Evolutionary conservation across 495 filamentous ascomycete species (phyloP).

Genomic region (Clavariopsis aquatica): DNA sequence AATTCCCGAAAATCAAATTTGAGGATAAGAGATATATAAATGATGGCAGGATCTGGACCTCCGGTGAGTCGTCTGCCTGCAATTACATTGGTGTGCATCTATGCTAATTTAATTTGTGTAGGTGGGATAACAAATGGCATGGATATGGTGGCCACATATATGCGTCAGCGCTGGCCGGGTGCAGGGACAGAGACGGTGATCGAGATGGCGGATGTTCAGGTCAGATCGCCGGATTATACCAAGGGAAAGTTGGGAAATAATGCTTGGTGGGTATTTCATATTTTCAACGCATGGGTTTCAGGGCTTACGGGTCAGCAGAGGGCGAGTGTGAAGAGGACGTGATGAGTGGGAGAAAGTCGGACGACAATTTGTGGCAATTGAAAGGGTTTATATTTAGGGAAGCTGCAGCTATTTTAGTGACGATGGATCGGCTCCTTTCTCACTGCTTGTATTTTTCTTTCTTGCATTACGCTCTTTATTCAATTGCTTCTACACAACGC

Average conservation of each 20-base stretch:
- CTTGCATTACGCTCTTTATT: no score
- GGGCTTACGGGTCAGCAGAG: conserved; percentile 38
- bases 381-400: no score
- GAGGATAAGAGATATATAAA: conserved; percentile 20
- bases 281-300: conserved; percentile 44
- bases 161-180: conserved; percentile 51
- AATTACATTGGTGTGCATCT: no score
- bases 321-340: not conserved
- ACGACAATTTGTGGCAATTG: no score
- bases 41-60: conserved; percentile 36
- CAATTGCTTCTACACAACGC: no score
- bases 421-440: no score
- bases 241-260: conserved; percentile 45
- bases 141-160: conserved; percentile 60
- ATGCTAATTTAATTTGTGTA: conserved; percentile 33
- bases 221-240: conserved; percentile 45
- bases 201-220: conserved; percentile 54
- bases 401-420: no score
- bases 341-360: not conserved
- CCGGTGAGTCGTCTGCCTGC: conserved; percentile 53
- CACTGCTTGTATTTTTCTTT: no score
- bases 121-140: conserved; percentile 65
- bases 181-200: conserved; percentile 53
- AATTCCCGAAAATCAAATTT: conserved; percentile 26
- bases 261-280: conserved; percentile 44